Conservation (phyloP, 768 basidiomycete genomes). For the Macrocybe gigantea region DNA sequence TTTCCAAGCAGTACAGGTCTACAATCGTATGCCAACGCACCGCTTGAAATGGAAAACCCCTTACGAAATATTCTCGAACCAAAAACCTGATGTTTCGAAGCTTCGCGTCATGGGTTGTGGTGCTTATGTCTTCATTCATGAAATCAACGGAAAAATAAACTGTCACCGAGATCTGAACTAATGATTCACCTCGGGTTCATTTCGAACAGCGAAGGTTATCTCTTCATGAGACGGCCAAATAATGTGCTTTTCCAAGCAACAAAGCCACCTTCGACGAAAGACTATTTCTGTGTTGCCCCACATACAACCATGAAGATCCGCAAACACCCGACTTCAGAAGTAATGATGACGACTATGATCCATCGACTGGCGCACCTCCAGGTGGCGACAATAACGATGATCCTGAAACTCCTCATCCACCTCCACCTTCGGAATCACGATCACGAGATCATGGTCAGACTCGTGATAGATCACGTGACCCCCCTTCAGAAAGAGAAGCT, state of each 20-base stretch:
- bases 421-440: no score
- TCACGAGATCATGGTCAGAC: no score
- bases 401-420: not conserved
- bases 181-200: not conserved
- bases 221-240: not conserved
- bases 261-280: constrained; percentile 5
- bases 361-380: not conserved
- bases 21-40: not conserved
- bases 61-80: not conserved
- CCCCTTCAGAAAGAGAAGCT: not conserved
- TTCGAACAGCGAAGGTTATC: not conserved
- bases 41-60: not conserved
- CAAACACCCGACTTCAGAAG: no score
- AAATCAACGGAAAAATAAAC: not conserved
- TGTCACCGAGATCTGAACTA: not conserved
- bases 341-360: not conserved
- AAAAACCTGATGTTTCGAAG: constrained; percentile 1
- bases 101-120: constrained; percentile 6
- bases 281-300: constrained; percentile 1
- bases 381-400: not conserved
- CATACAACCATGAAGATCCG: not conserved
- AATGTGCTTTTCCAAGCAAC: constrained; percentile 1
- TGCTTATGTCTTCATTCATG: constrained; percentile 2
- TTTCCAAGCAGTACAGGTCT: not conserved
- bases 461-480: no score